Evolutionary conservation across 1,284 basidiomycete species (phyloP).

Genomic region (Cryptococcus amylolentus): DNA sequence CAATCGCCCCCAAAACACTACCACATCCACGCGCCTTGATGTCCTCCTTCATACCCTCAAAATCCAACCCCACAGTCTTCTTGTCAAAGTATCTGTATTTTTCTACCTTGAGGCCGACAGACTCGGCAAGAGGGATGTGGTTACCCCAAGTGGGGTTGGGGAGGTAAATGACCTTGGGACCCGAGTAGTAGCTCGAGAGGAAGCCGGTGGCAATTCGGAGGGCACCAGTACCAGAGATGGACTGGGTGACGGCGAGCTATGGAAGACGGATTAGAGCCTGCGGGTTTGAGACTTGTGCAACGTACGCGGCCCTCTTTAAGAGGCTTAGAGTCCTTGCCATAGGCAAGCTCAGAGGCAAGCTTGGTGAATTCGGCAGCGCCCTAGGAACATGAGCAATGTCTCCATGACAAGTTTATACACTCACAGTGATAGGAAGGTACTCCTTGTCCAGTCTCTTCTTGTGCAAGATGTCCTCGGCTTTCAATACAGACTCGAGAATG

Average conservation of each 20-base stretch:
- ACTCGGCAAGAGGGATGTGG: constrained; percentile 78
- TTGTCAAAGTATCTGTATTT: constrained; percentile 94
- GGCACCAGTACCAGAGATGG: constrained; percentile 97
- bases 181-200: constrained; percentile 78
- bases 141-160: constrained; percentile 97
- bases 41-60: constrained; percentile 84
- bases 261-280: neutral
- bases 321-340: constrained; percentile 75
- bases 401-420: constrained; percentile 4
- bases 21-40: constrained; percentile 58
- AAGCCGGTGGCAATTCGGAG: constrained; percentile 95
- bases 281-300: neutral
- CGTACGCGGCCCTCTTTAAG: constrained; percentile 68
- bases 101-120: constrained; percentile 91
- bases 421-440: constrained; percentile 85
- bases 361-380: constrained; percentile 79
- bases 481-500: constrained; percentile 82
- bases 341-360: constrained; percentile 86
- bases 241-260: constrained; percentile 87
- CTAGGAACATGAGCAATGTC: constrained; percentile 9
- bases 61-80: constrained; percentile 88
- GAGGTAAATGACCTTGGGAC: constrained; percentile 85
- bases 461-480: constrained; percentile 62
- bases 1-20: neutral
- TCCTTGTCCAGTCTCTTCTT: constrained; percentile 83